Conservation (phyloP, 1,284 basidiomycete genomes). For the Filobasidium uniguttulatum region DNA sequence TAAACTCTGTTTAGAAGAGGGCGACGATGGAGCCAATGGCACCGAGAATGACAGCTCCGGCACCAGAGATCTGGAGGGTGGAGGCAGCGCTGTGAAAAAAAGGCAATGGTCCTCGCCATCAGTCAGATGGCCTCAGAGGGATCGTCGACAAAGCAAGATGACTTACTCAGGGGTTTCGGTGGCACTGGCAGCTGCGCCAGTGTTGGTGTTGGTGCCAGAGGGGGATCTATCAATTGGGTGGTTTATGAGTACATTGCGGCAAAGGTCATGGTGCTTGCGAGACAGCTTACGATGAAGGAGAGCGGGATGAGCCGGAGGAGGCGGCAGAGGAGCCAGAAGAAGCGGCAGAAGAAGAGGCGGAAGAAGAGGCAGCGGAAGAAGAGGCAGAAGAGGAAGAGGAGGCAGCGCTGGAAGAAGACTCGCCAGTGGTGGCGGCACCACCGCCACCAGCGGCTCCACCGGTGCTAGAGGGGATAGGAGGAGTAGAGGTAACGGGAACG, state of each 20-base stretch:
- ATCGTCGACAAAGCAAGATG: not conserved
- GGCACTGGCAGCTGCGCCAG: not conserved
- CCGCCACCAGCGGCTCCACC: not conserved
- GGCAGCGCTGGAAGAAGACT: constrained; percentile 1
- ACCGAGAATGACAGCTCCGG: not conserved
- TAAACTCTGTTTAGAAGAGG: not conserved
- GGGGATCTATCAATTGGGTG: too few species aligned
- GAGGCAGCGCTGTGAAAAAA: not conserved
- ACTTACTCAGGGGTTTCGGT: not conserved
- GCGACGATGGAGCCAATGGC: constrained; percentile 1
- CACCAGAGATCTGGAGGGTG: not conserved
- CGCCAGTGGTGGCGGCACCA: not conserved
- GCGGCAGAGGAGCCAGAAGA: not conserved
- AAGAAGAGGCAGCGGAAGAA: constrained; percentile 4
- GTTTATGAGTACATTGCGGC: too few species aligned
- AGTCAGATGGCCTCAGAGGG: not conserved
- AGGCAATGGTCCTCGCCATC: too few species aligned
- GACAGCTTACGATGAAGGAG: too few species aligned
- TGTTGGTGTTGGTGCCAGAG: not conserved
- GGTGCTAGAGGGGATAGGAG: not conserved
- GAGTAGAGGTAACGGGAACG: not conserved
- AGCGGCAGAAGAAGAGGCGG: not conserved
- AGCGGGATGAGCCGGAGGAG: too few species aligned
- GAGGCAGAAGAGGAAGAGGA: constrained; percentile 6
- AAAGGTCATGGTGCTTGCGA: not conserved